These are phyloP conservation scores for Candida mattraensis DNA, from an alignment of 805 yeast genomes.

Conservation along the genomic window DNA sequence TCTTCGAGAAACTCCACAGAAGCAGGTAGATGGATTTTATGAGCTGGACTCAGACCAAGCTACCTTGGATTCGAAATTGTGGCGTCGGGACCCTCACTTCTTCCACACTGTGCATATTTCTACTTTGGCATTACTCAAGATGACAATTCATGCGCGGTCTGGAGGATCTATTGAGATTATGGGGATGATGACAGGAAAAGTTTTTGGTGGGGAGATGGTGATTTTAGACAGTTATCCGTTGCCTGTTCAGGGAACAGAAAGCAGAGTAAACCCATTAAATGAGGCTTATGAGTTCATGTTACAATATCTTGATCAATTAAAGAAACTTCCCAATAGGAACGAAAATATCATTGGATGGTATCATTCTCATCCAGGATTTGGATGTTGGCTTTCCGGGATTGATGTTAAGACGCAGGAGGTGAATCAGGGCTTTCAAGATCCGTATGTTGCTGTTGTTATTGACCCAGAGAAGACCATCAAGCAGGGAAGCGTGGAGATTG, in stretches of 20 bases:
- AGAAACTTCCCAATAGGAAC: conserved; percentile 43
- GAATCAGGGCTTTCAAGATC: conserved; percentile 89
- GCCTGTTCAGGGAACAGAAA: conserved; percentile 96
- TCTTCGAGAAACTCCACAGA: conserved; percentile 10
- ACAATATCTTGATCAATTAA: conserved; percentile 61
- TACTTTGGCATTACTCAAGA: conserved; percentile 68
- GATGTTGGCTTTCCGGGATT: conserved; percentile 93
- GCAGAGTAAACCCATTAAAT: conserved; percentile 89
- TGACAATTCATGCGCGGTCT: conserved; percentile 74
- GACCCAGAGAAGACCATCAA: conserved; percentile 73
- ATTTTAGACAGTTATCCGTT: conserved; percentile 81
- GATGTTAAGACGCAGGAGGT: conserved; percentile 87
- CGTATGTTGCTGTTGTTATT: conserved; percentile 83
- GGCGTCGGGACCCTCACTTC: conserved; percentile 58
- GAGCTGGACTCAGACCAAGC: conserved; percentile 14
- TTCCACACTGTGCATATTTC: conserved; percentile 66
- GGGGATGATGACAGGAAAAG: conserved; percentile 91
- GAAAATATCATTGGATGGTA: conserved; percentile 95
- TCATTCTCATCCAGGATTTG: conserved; percentile 95
- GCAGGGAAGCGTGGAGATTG: conserved; percentile 73
- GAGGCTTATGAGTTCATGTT: conserved; percentile 97
- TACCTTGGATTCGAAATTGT: conserved; percentile 40
- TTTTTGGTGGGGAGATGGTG: conserved; percentile 53
- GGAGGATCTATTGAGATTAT: conserved; percentile 90
- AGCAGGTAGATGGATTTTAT: conserved; percentile 13